A percentile compares a stretch with the other conserved stretches of the same genome.
These are phyloP conservation scores for Vanderwaltozyma tropicalis DNA, from an alignment of 805 yeast species.

Conservation along the genomic window DNA sequence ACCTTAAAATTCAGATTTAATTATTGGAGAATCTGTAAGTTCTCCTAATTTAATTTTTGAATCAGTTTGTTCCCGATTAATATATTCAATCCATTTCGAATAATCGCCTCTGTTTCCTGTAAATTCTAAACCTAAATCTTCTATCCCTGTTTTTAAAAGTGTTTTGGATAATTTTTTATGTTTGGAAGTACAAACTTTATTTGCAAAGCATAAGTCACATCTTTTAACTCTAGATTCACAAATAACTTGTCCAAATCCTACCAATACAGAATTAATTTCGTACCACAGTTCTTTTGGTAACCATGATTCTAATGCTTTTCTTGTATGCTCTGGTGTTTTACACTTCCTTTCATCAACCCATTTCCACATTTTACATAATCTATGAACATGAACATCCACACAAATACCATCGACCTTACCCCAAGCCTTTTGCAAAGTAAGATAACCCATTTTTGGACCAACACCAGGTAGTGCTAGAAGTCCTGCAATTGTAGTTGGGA, in stretches of 20 bases:
- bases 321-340: slow-evolving; percentile 65
- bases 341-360: slow-evolving; percentile 48
- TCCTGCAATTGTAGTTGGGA: slow-evolving; percentile 61
- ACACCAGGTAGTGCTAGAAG: slow-evolving; percentile 74
- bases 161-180: slow-evolving; percentile 35
- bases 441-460: slow-evolving; percentile 90
- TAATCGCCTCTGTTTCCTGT: slow-evolving; percentile 36
- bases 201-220: slow-evolving; percentile 64
- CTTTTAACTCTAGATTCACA: slow-evolving; percentile 62
- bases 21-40: too few species aligned
- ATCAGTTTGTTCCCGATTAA: slow-evolving; percentile 3
- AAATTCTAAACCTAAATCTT: slow-evolving; percentile 10
- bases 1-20: not conserved
- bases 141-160: slow-evolving; percentile 9
- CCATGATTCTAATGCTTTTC: slow-evolving; percentile 63
- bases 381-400: slow-evolving; percentile 83
- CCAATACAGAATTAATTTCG: slow-evolving; percentile 76
- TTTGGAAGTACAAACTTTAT: slow-evolving; percentile 47
- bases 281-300: slow-evolving; percentile 66
- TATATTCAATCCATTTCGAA: slow-evolving; percentile 27
- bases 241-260: slow-evolving; percentile 87
- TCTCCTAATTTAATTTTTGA: not conserved
- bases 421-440: slow-evolving; percentile 80
- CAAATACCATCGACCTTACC: slow-evolving; percentile 71
- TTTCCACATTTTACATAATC: slow-evolving; percentile 68